phyloP scores from a whole-genome alignment of 768 basidiomycete species.

The Kockovaella imperatae region DNA sequence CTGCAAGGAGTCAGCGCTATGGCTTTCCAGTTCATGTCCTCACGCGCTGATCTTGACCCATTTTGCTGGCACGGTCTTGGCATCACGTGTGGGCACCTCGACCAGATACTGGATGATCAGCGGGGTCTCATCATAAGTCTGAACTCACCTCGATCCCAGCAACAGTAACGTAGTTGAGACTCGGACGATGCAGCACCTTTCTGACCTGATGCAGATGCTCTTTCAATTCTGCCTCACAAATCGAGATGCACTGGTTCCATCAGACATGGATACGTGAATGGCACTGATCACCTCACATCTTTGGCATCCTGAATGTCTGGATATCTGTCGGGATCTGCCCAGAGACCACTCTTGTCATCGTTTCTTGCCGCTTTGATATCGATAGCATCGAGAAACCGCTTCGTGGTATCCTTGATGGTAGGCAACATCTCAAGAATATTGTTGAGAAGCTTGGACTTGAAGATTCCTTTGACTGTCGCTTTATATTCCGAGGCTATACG shows the following conservation, averaged over 20 bases:
- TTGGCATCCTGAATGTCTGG: conserved; percentile 55
- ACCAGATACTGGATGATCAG: conserved; percentile 58
- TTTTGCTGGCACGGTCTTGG: conserved; percentile 38
- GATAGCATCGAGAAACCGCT: conserved; percentile 54
- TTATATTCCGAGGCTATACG: conserved; percentile 61
- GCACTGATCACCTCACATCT: conserved; percentile 49
- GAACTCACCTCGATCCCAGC: conserved; percentile 61
- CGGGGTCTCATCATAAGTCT: neutral
- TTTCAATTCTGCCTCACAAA: conserved; percentile 62
- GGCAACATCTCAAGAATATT: conserved; percentile 65
- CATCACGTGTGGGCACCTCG: conserved; percentile 58
- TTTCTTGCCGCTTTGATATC: conserved; percentile 58
- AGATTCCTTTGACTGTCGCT: conserved; percentile 49
- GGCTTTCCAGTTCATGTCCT: conserved; percentile 1
- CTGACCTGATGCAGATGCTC: conserved; percentile 69
- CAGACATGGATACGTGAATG: neutral
- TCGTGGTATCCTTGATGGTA: conserved; percentile 53
- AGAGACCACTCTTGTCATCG: conserved; percentile 63
- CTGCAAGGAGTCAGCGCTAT: conserved; percentile 44
- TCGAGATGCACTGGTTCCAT: conserved; percentile 55
- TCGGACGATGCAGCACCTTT: conserved; percentile 63
- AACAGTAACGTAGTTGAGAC: conserved; percentile 61
- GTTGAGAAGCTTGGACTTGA: conserved; percentile 62
- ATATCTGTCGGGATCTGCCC: conserved; percentile 55
- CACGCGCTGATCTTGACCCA: conserved; percentile 51